phyloP scores from a whole-genome alignment of 192 early-diverging fungal genomes.

The Rhizoclosmatium globosum region DNA sequence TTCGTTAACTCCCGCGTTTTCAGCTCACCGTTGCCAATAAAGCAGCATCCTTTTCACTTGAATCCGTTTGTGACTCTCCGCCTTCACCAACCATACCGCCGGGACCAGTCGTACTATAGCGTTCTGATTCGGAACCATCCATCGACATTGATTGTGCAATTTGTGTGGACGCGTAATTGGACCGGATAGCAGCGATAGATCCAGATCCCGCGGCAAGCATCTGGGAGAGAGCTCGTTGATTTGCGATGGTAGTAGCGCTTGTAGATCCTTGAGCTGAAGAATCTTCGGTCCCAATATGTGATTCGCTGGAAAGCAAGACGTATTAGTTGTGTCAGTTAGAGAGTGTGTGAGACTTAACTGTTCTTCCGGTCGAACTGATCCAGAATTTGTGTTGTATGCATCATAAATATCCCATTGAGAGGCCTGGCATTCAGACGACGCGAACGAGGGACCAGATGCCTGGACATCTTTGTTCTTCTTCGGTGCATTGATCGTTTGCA shows the following conservation, averaged over 20 bases:
- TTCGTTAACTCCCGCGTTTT: no score
- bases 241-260: not conserved
- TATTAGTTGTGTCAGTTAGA: not conserved
- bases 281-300: not conserved
- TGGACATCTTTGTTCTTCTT: conserved; percentile 66
- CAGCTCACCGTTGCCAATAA: conserved; percentile 25
- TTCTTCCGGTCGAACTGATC: not conserved
- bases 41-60: conserved; percentile 23
- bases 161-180: not conserved
- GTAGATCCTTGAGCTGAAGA: not conserved
- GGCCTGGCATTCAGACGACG: conserved; percentile 51
- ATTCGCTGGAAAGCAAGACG: not conserved
- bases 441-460: conserved; percentile 46
- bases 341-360: not conserved
- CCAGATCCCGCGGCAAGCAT: not conserved
- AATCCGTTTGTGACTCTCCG: not conserved
- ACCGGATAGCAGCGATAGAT: conserved; percentile 16
- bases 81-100: not conserved
- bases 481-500: conserved; percentile 62
- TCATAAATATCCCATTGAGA: conserved; percentile 62
- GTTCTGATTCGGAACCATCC: conserved; percentile 20
- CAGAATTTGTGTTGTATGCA: conserved; percentile 34
- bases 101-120: conserved; percentile 9
- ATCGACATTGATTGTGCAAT: conserved; percentile 15
- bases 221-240: conserved; percentile 17